Conservation (phyloP, 495 filamentous ascomycete species). For the Baudoinia panamericana region DNA sequence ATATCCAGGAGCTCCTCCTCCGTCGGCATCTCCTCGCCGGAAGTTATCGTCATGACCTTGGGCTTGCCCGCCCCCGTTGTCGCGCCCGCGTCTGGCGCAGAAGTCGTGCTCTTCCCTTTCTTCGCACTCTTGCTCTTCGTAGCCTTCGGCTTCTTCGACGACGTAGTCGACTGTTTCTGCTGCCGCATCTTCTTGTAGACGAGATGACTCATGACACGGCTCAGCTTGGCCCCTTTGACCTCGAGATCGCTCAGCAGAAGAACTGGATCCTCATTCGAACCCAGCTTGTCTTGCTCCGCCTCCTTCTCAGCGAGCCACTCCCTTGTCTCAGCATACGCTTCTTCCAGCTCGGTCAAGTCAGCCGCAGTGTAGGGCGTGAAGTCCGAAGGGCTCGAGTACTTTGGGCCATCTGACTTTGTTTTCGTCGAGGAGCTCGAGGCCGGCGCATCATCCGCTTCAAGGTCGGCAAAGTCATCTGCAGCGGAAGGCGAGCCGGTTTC, state of each 20-base stretch:
- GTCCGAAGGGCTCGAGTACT: slow-evolving; percentile 31
- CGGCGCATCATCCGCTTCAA: slow-evolving; percentile 47
- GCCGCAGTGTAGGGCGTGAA: slow-evolving; percentile 45
- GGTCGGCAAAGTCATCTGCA: slow-evolving; percentile 44
- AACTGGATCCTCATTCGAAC: slow-evolving; percentile 55
- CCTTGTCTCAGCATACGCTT: slow-evolving; percentile 34
- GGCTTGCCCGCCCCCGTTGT: slow-evolving; percentile 15
- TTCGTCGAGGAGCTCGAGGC: slow-evolving; percentile 29
- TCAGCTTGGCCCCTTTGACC: slow-evolving; percentile 44
- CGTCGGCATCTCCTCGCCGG: slow-evolving; percentile 19
- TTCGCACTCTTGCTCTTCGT: slow-evolving; percentile 18
- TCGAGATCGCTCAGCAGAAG: slow-evolving; percentile 53
- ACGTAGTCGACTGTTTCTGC: slow-evolving; percentile 38
- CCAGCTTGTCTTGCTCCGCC: slow-evolving; percentile 46
- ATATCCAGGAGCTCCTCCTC: slow-evolving; percentile 27
- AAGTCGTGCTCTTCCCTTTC: slow-evolving; percentile 18
- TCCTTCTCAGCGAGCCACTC: slow-evolving; percentile 62
- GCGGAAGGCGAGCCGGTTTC: slow-evolving; percentile 33
- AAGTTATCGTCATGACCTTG: slow-evolving; percentile 15
- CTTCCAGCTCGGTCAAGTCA: slow-evolving; percentile 47
- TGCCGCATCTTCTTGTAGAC: slow-evolving; percentile 55
- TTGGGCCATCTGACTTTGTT: slow-evolving; percentile 23
- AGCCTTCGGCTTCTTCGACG: slow-evolving; percentile 36
- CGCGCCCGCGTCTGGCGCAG: slow-evolving; percentile 5
- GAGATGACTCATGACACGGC: slow-evolving; percentile 53